Conservation (phyloP, 2,329 filamentous ascomycete genomes). For the Rhynchosporium agropyri region DNA sequence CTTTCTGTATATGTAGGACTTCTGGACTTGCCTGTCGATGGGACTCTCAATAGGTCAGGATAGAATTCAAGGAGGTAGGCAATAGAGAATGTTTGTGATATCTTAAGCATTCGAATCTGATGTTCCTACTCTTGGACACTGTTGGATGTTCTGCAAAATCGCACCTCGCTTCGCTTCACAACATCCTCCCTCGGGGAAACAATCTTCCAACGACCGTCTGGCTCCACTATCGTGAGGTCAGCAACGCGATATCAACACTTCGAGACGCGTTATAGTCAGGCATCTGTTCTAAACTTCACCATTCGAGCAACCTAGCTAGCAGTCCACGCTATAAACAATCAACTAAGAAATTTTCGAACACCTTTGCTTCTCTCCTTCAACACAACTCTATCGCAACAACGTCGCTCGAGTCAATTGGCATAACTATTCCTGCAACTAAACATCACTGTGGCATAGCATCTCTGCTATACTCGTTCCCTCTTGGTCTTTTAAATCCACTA, state of each 20-base stretch:
- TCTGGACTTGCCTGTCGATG: not conserved
- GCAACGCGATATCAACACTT: not conserved
- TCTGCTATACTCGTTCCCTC: not conserved
- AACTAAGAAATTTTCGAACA: not conserved
- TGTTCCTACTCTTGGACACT: not conserved
- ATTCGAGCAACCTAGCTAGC: not conserved
- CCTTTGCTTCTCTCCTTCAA: conserved; percentile 3
- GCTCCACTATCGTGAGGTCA: not conserved
- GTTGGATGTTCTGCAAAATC: not conserved
- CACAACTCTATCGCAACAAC: not conserved
- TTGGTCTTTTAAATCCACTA: not conserved
- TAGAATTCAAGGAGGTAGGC: not conserved
- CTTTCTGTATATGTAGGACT: too few relatives aligned
- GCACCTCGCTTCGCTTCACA: not conserved
- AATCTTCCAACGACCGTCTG: conserved; percentile 5
- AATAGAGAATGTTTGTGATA: not conserved
- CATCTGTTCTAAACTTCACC: not conserved
- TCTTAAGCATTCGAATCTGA: not conserved
- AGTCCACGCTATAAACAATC: not conserved
- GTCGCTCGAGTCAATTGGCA: not conserved
- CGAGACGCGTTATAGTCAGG: not conserved
- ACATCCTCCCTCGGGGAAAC: not conserved
- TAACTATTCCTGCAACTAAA: not conserved
- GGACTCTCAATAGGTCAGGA: too few relatives aligned
- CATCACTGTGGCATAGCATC: not conserved